phyloP scores from a whole-genome alignment of 1,139 yeast species.

The Yamadazyma atlantica region DNA sequence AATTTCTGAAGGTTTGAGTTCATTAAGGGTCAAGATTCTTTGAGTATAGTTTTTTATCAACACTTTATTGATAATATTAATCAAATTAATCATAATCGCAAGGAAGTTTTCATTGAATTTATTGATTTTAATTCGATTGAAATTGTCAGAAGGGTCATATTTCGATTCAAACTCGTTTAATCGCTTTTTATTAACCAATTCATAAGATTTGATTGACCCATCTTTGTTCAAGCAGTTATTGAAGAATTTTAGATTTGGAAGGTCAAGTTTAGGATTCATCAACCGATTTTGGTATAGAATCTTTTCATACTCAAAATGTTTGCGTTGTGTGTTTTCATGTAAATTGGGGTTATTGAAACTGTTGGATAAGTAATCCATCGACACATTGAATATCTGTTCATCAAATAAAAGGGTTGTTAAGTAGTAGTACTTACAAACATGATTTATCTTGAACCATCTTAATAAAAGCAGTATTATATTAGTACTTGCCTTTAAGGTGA shows the following conservation, averaged over 20 bases:
- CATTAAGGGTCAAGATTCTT: conserved; percentile 54
- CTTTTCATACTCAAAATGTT: conserved; percentile 37
- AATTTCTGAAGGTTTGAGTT: conserved; percentile 53
- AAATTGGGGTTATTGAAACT: conserved; percentile 38
- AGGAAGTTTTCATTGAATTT: conserved; percentile 46
- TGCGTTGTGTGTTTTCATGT: conserved; percentile 23
- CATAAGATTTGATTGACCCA: conserved; percentile 16
- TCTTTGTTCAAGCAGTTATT: conserved; percentile 32
- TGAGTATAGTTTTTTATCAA: conserved; percentile 50
- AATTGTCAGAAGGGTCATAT: conserved; percentile 24
- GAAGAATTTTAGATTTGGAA: conserved; percentile 46
- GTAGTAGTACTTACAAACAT: conserved; percentile 76
- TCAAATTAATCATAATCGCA: conserved; percentile 43
- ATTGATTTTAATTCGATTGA: conserved; percentile 28
- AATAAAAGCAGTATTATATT: conserved; percentile 53
- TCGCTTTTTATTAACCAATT: conserved; percentile 31
- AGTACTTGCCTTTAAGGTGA: conserved; percentile 61
- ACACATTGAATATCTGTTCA: conserved; percentile 53
- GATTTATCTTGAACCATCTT: conserved; percentile 79
- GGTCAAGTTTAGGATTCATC: conserved; percentile 45
- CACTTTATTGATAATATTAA: conserved; percentile 44
- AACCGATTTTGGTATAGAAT: conserved; percentile 37
- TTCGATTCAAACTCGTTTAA: conserved; percentile 26
- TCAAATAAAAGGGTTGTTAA: conserved; percentile 74
- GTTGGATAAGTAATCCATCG: conserved; percentile 39